phyloP scores from a whole-genome alignment of 148 eudicot genomes.

The Chenopodium album region DNA sequence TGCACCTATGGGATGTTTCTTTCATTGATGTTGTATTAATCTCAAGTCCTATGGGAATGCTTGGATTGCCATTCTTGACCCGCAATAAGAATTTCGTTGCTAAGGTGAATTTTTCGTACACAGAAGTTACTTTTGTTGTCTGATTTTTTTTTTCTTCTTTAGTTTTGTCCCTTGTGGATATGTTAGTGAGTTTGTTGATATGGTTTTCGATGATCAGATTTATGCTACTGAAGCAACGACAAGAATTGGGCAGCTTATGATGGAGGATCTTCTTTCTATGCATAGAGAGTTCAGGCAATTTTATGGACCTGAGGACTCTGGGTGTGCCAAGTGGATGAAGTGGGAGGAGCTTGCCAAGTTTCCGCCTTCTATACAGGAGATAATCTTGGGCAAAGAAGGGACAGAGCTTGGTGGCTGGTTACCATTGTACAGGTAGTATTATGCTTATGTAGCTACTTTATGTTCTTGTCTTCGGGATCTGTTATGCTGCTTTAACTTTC shows the following conservation, averaged over 20 bases:
- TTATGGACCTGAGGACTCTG: constrained; percentile 65
- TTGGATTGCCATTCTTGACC: constrained; percentile 83
- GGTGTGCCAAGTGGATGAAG: constrained; percentile 62
- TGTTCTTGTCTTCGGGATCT: background rate
- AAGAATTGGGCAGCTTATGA: constrained; percentile 75
- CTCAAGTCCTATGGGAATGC: constrained; percentile 85
- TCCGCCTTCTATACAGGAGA: constrained; percentile 52
- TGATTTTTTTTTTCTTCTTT: background rate
- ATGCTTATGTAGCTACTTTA: constrained; percentile 1
- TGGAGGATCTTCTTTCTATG: constrained; percentile 81
- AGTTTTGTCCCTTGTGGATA: background rate
- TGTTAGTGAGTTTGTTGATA: constrained; percentile 10
- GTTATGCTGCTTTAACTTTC: background rate
- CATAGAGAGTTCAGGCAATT: constrained; percentile 69
- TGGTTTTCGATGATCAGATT: constrained; percentile 41
- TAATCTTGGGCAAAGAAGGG: constrained; percentile 57
- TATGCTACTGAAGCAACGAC: constrained; percentile 83
- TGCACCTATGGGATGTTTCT: constrained; percentile 56
- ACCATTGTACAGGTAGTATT: constrained; percentile 67
- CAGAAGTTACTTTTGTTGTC: background rate
- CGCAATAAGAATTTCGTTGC: constrained; percentile 58
- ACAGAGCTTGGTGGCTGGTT: constrained; percentile 67
- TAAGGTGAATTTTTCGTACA: constrained; percentile 38
- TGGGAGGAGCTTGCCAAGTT: constrained; percentile 72
- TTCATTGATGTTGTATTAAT: constrained; percentile 67